phyloP scores from a whole-genome alignment of 305 asterid genomes.

The Ajuga reptans region DNA sequence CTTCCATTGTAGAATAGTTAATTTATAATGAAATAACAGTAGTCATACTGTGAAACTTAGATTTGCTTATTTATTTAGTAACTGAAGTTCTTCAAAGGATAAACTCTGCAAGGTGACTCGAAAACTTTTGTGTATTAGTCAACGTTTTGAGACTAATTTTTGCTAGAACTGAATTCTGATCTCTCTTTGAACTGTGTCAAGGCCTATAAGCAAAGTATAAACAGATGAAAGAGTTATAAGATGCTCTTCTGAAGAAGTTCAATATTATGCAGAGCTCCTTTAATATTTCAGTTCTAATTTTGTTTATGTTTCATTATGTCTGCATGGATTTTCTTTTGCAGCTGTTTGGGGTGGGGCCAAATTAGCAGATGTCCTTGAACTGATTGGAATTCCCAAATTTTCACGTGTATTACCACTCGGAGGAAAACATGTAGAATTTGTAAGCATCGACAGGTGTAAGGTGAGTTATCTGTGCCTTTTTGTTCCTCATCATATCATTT shows the following conservation, averaged over 20 bases:
- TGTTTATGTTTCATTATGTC: neutral
- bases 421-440: slow-evolving; percentile 70
- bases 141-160: neutral
- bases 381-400: slow-evolving; percentile 49
- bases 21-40: neutral
- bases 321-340: slow-evolving; percentile 27
- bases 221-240: neutral
- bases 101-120: neutral
- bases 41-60: neutral
- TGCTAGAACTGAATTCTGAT: neutral
- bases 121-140: neutral
- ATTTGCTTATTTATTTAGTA: neutral
- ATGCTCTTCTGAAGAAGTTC: neutral
- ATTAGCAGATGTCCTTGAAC: slow-evolving; percentile 70
- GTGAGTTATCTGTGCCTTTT: slow-evolving; percentile 25
- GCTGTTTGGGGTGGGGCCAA: slow-evolving; percentile 79
- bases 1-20: neutral
- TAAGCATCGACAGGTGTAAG: slow-evolving; percentile 82
- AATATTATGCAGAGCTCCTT: neutral
- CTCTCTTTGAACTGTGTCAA: neutral
- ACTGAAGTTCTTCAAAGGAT: neutral
- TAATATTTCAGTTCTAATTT: neutral
- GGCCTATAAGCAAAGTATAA: neutral
- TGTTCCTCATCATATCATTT: neutral
- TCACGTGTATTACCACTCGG: slow-evolving; percentile 40